Evolutionary conservation across 306 rosid genomes (phyloP).

Genomic region (Cucurbita argyrosperma): DNA sequence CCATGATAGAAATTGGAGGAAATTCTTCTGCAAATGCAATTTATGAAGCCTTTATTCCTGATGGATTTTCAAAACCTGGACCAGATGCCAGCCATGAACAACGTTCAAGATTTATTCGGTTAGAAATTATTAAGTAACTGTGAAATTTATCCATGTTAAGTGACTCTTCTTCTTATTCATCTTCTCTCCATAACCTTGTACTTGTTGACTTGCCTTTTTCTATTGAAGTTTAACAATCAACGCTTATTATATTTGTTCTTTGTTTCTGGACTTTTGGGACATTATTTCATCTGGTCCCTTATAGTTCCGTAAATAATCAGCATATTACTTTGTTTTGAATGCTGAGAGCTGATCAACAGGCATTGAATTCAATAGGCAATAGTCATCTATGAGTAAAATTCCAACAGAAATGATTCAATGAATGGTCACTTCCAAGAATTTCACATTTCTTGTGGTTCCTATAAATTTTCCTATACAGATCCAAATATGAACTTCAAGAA

Average conservation of each 20-base stretch:
- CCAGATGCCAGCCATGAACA: conserved; percentile 61
- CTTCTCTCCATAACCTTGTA: background rate
- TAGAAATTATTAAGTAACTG: conserved; percentile 16
- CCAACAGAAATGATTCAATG: background rate
- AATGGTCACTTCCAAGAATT: background rate
- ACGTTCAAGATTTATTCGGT: conserved; percentile 77
- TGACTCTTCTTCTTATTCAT: conserved; percentile 8
- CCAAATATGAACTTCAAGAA: conserved; percentile 80
- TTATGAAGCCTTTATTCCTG: conserved; percentile 84
- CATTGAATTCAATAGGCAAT: background rate
- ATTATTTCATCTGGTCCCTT: background rate
- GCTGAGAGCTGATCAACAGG: too few species aligned
- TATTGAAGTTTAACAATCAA: background rate
- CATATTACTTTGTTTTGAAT: background rate
- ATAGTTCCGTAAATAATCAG: background rate
- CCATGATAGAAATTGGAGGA: conserved; percentile 94
- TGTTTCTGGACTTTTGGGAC: background rate
- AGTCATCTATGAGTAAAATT: background rate
- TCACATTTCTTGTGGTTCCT: background rate
- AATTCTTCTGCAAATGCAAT: conserved; percentile 82
- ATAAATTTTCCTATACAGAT: conserved; percentile 23
- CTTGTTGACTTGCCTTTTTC: background rate
- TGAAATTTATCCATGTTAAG: conserved; percentile 10
- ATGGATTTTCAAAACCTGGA: conserved; percentile 62
- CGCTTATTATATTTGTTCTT: background rate